Base-by-base conservation (phyloP, 305 asterid genomes). In the Salvia sclarea region DNA sequence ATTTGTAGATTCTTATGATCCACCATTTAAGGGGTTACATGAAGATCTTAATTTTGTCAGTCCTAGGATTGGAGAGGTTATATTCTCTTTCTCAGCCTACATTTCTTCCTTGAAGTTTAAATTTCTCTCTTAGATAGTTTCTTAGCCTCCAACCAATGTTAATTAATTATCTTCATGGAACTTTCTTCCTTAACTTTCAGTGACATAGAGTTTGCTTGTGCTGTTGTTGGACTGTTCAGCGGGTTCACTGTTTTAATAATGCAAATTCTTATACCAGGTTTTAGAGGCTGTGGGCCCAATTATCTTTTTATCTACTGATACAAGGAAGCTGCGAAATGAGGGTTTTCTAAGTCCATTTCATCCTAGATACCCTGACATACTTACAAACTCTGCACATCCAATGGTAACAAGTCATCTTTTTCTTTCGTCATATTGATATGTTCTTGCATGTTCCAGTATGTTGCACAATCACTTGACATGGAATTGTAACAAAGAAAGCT, bases 11-110 rank as follows among this genome's bases (percentile, higher is more conserved):
- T 89, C 99, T 45, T 94, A 89, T 61, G 98, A 91, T 88, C 98
- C 98, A 63, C 96, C 98, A 63, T 68, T 91, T 85, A 95, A 91
- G 88, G 99, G 99, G 76, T 86, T 95, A 74, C 98, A 91, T 78
- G 99, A 95, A 83, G 99, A 95, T 79, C 96, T 95, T 79, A 95
- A 95, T 82, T 91, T 95, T 62, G 99, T 95, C 80, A 91, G 99
- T 79, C 98, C 99, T 82, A 92, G 98, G 76, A 91, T 95, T 72
- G 99, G 99, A 85, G 99, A 95, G 99, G 99, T 94, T 44, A 66
- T 48, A 62, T 57, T 66, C 44, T 73, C 48, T 55, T 55, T 75
- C 68, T 67, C 68, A 40, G 40, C 40, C 25, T 64, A 40, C 28
- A 45, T 61, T 40, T 64, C 25, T 18, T 38, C 63, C 47, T 41